A percentile compares a stretch with the other conserved stretches of the same genome.
Conservation (phyloP, 768 basidiomycete species). For the Tephrocybe sp. region DNA sequence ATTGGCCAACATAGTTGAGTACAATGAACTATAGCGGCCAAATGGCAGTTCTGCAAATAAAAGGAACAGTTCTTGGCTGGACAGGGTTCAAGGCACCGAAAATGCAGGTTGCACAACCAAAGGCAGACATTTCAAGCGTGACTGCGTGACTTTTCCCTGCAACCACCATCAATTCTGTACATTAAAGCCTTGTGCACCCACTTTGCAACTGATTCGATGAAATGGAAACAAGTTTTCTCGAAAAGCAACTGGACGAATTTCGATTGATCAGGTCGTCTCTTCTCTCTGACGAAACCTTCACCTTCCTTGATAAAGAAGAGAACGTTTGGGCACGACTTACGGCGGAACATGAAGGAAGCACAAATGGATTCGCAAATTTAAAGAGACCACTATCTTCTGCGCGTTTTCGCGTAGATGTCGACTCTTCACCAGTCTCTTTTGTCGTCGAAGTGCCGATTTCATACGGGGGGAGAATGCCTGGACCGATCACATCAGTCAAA, state of each 20-base stretch:
- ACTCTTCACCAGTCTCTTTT: constrained; percentile 33
- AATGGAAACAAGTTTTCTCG: not conserved
- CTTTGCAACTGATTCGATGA: not conserved
- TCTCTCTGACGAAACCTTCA: constrained; percentile 56
- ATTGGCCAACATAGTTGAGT: too few species aligned
- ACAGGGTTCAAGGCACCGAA: too few species aligned
- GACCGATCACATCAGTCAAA: constrained; percentile 32
- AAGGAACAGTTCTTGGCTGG: too few species aligned
- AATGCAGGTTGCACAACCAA: too few species aligned
- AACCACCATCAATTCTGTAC: too few species aligned
- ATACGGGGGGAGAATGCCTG: constrained; percentile 13
- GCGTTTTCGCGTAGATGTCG: constrained; percentile 34
- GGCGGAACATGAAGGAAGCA: not conserved
- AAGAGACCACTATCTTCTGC: constrained; percentile 20
- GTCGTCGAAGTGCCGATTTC: constrained; percentile 26
- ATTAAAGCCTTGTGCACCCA: too few species aligned
- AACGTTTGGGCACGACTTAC: constrained; percentile 13
- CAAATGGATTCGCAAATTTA: constrained; percentile 15
- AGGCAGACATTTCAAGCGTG: too few species aligned
- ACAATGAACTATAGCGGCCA: too few species aligned
- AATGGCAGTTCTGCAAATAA: too few species aligned
- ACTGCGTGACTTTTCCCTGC: too few species aligned
- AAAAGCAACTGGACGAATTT: constrained; percentile 46
- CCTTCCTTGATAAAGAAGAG: constrained; percentile 43
- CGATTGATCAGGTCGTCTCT: constrained; percentile 62